Base-by-base conservation (phyloP, 2,329 filamentous ascomycete genomes). In the Alternaria hordeiaustralica region DNA sequence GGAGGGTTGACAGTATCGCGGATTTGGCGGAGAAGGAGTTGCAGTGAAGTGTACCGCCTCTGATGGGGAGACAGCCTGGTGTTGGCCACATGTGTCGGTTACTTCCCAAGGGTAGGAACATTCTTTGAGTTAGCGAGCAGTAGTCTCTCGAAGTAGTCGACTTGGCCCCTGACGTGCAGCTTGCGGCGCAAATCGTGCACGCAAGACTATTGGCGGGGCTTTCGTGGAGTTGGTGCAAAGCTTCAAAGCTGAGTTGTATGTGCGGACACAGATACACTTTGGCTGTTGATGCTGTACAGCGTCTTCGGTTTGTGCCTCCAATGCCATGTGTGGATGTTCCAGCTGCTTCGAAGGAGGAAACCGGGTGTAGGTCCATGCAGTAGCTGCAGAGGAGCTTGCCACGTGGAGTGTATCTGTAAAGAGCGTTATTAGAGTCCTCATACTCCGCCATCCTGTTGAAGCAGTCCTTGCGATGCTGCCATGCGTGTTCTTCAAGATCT, bases 301-400 rank as follows among this genome's bases (percentile, higher is more conserved):
- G 36, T 41, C 15, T 41, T 41, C 36, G 36, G 4, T 18, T 0
- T 18, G 2, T 6, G 3, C 0, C 2, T 9, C 15, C 15, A 9
- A 1, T n/a, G 3, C 36, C 2, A 6, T 1, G 0, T 2, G 4
- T 1, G 4, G 15, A 41, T 0, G 4, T 0, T 12, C 5, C 20
- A 5, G 1, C 12, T 21, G 44, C 20, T 1, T 3, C 3, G 4
- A 46, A 46, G 0, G 12, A 13, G 4, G 20, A 21, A 6, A 3
- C 2, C 20, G 11, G 44, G 21, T 46, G 44, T 2, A 46, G 20
- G 8, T 46, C 20, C 11, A 46, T 21, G 4, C 44, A 46, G 12
- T 46, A 46, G 21, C 44, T 46, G 20, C 44, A 46, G 4, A 23
- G 44, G 20, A 46, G 18, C 44, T 21, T 46, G 5, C 21, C 45